Percentiles rank a stretch among this genome's conserved stretches.
These are phyloP conservation scores for Adansonia digitata DNA, from an alignment of 345 rosid species.

Conservation along the genomic window DNA sequence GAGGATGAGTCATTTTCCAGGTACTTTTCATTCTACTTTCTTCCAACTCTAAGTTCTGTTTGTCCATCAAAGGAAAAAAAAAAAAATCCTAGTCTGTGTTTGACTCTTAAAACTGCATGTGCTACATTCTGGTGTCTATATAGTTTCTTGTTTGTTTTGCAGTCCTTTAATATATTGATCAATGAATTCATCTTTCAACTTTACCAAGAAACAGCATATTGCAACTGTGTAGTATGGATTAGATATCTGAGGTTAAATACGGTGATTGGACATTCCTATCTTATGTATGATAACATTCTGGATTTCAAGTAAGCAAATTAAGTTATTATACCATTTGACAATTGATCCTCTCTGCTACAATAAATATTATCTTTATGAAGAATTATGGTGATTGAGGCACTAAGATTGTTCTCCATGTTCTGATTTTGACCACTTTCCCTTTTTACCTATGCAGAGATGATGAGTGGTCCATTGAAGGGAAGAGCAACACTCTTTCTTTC, in stretches of 20 bases:
- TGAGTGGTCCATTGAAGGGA: conserved; percentile 74
- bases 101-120: background rate
- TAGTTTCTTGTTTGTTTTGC: background rate
- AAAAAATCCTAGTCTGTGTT: background rate
- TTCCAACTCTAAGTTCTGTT: background rate
- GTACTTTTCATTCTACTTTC: conserved; percentile 27
- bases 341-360: background rate
- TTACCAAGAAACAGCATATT: background rate
- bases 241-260: background rate
- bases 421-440: conserved; percentile 6
- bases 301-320: background rate
- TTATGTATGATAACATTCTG: background rate
- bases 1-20: conserved; percentile 71
- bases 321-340: background rate
- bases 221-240: background rate
- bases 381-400: background rate
- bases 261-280: background rate
- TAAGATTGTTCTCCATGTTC: conserved; percentile 1
- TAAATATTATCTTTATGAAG: background rate
- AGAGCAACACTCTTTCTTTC: conserved; percentile 59
- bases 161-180: background rate
- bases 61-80: background rate
- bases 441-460: conserved; percentile 69
- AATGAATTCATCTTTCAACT: background rate
- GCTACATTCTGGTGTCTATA: background rate